Percentiles rank a stretch among this genome's conserved stretches.
phyloP scores from a whole-genome alignment of 495 filamentous ascomycete species.

The Penicillium steckii region DNA sequence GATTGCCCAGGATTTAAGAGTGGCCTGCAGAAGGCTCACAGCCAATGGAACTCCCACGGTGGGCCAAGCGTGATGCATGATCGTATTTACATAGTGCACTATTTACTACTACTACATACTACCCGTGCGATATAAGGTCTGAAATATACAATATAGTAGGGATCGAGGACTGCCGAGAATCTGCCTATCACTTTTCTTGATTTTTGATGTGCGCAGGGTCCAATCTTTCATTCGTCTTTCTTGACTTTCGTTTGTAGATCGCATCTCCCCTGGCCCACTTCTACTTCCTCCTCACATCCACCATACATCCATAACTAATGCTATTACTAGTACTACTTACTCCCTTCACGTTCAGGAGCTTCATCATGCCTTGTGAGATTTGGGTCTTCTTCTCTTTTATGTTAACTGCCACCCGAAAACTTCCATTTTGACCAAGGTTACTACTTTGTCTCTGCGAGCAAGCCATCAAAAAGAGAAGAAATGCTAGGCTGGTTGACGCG shows the following conservation, averaged over 20 bases:
- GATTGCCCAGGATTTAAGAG: too few relatives aligned
- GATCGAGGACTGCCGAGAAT: too few relatives aligned
- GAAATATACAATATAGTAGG: too few relatives aligned
- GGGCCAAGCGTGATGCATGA: slow-evolving; percentile 24
- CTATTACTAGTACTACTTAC: too few relatives aligned
- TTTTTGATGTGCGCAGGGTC: neutral
- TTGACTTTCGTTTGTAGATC: neutral
- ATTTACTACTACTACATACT: neutral
- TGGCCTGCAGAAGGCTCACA: neutral
- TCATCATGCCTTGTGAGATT: too few relatives aligned
- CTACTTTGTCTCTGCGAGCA: too few relatives aligned
- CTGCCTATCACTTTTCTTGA: neutral
- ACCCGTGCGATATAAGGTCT: neutral
- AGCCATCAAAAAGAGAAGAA: neutral
- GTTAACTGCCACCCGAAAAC: neutral
- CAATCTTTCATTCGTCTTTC: neutral
- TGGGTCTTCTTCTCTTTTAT: neutral
- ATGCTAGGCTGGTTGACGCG: slow-evolving; percentile 34
- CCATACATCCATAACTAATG: too few relatives aligned
- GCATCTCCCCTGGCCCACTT: neutral
- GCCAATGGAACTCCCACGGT: slow-evolving; percentile 3
- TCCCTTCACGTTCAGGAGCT: too few relatives aligned
- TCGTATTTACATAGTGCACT: too few relatives aligned
- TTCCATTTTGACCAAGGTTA: too few relatives aligned
- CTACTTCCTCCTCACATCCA: too few relatives aligned